Percentiles rank a stretch among this genome's conserved stretches.
These are phyloP conservation scores for Avena atlantica DNA, from an alignment of 176 grass and related monocot species.

Conservation along the genomic window DNA sequence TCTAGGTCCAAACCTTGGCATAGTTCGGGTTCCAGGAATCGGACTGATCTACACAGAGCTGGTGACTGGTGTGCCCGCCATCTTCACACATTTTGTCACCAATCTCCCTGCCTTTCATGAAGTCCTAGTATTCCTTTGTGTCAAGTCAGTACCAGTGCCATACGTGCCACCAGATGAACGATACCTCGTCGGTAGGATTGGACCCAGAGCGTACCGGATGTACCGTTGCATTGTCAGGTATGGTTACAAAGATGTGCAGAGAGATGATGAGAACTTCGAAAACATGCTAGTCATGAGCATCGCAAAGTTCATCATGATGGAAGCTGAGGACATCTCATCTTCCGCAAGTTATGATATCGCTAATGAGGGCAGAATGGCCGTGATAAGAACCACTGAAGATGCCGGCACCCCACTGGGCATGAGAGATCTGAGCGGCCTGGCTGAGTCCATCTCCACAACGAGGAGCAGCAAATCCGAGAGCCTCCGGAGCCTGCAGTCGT, in stretches of 20 bases:
- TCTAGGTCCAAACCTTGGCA: conserved; percentile 90
- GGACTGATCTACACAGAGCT: conserved; percentile 96
- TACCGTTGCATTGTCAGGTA: conserved; percentile 94
- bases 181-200: conserved; percentile 88
- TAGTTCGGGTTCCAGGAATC: conserved; percentile 95
- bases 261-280: conserved; percentile 93
- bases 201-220: conserved; percentile 81
- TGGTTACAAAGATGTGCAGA: conserved; percentile 93
- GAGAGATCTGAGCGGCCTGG: conserved; percentile 50
- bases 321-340: conserved; percentile 71
- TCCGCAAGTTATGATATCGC: conserved; percentile 69
- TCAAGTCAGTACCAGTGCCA: conserved; percentile 91
- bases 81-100: conserved; percentile 95
- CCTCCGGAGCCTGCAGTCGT: conserved; percentile 71
- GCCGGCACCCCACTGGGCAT: conserved; percentile 52
- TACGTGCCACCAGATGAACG: conserved; percentile 80
- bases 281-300: conserved; percentile 90
- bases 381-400: conserved; percentile 68
- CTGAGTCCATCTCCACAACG: conserved; percentile 43
- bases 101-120: conserved; percentile 98
- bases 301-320: conserved; percentile 98
- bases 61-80: conserved; percentile 87
- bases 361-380: conserved; percentile 94
- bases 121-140: conserved; percentile 90
- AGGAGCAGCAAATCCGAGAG: conserved; percentile 86